These are phyloP conservation scores for Talaromyces thailandensis DNA, from an alignment of 495 filamentous ascomycete genomes.

Conservation along the genomic window DNA sequence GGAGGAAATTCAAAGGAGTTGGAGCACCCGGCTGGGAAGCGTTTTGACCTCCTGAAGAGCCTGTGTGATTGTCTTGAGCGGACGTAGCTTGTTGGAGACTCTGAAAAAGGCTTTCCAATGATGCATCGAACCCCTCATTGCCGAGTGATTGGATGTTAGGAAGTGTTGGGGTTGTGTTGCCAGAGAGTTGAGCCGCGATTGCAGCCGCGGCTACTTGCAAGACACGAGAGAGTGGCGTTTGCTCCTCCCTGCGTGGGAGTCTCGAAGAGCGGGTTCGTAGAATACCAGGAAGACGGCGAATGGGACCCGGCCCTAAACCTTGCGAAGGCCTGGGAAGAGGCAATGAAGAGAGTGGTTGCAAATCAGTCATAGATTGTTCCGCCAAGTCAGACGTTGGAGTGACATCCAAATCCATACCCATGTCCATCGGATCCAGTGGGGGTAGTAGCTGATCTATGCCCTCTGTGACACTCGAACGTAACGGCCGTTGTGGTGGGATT, in stretches of 20 bases:
- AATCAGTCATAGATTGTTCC: conserved; percentile 20
- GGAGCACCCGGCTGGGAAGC: conserved; percentile 12
- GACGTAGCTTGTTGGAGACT: conserved; percentile 46
- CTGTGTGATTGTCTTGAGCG: conserved; percentile 29
- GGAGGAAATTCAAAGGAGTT: conserved; percentile 48
- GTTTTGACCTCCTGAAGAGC: conserved; percentile 15
- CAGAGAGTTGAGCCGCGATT: conserved; percentile 52
- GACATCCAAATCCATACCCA: conserved; percentile 31
- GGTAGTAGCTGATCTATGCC: conserved; percentile 20
- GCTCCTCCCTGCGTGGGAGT: conserved; percentile 44
- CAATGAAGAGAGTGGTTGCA: conserved; percentile 16
- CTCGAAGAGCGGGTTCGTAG: conserved; percentile 41
- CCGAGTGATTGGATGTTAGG: conserved; percentile 51
- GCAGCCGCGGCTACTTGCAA: conserved; percentile 51
- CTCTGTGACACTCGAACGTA: conserved; percentile 12
- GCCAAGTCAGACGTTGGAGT: conserved; percentile 34
- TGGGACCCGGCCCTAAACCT: conserved; percentile 6
- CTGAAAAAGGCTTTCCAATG: conserved; percentile 47
- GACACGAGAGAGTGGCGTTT: conserved; percentile 47
- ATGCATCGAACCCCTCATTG: conserved; percentile 47
- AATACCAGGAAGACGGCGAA: conserved; percentile 33
- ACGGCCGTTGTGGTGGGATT: conserved; percentile 14
- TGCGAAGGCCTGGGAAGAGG: conserved; percentile 1
- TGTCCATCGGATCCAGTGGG: conserved; percentile 31
- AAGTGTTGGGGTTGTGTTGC: conserved; percentile 41